Base-by-base conservation (phyloP, 2,329 filamentous ascomycete genomes). In the Onygena corvina region DNA sequence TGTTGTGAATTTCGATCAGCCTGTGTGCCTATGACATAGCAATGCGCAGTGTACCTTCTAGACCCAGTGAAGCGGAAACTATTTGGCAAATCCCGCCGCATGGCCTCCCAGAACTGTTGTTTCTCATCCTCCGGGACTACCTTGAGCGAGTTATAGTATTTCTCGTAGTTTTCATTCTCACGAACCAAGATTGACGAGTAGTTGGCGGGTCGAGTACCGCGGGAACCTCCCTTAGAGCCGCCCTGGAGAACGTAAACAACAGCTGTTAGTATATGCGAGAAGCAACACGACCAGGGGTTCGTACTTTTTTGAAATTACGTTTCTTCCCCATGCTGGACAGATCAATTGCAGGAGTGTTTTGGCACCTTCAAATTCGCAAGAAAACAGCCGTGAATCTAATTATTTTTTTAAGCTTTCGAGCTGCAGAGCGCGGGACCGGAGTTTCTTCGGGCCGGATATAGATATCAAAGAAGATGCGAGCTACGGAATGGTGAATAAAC, bases 1-100 rank as follows among this genome's bases (percentile, higher is more conserved):
- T 87, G 59, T 45, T 35, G 9, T 12, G 35, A 8, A 44, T 12
- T 40, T 21, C 8, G 40, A 46, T 23, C 16, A 7, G 9, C 7
- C n/a, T n/a, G n/a, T n/a, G n/a, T n/a, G n/a, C n/a, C n/a, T n/a
- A n/a, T n/a, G n/a, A n/a, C n/a, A n/a, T n/a, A n/a, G n/a, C n/a
- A n/a, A n/a, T n/a, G 9, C 36, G 14, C 18, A 33, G 34, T n/a
- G 52, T 74, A 86, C 83, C 86, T 86, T 75, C 90, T 93, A 42
- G 88, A 95, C 31, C 92, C 92, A 52, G 88, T 93, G 70, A 98
- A 98, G 53, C 92, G 81, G 73, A 96, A 98, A 68, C 89, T 95
- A 71, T 95, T 96, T 50, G 92, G 92, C 46, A 98, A 73, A 63
- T 96, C 89, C 55, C 83, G 79, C 60, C 81, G 79, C 64, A 96